Evolutionary conservation across 345 rosid species (phyloP), one percentile per base, ranked within the genome.

Genomic region (Clausena lansium): DNA sequence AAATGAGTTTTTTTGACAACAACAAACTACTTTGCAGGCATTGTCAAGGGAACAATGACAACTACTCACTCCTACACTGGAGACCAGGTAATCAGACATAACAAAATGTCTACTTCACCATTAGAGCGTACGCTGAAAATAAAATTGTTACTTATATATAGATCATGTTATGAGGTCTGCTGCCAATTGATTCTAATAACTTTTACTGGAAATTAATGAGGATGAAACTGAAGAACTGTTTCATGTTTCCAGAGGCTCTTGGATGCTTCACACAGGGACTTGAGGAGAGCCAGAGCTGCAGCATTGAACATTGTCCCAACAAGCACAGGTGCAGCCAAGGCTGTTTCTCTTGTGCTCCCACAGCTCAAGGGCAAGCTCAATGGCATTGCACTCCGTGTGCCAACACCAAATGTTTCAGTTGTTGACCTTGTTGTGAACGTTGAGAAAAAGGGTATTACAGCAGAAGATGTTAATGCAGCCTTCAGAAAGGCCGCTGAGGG

Each of bases 11-110:
- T 32, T 9, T 25, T 64, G n/a, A 27, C 60, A n/a, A 67, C 22
- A 35, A 27, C 6, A 50, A 36, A 41, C 68, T 11, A 47, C 27
- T 75, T 77, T 77, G 83, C 90, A 94, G 99, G 98, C 80, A 94
- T 94, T 82, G 94, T 96, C 72, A 96, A 94, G 91, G 99, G 99
- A 72, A 91, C 99, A 65, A 96, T 96, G 98, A 96, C 98, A 73
- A 96, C 99, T 15, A 96, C 99, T 24, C 99, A 96, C 81, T 96
- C 99, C 76, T 96, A 94, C 90, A 96, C 98, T 0, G 97, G 99
- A 39, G 99, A 96, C 87, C 99, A 95, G 93, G 98, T 95, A 87
- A 67, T 55, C 55, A n/a, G 4, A 30, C 33, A 19, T 17, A 2
- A 8, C 67, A 36, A 62, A 28, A 11, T 9, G 39, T 75, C 20